phyloP scores from a whole-genome alignment of 805 yeast species.

The Candida caryicola region DNA sequence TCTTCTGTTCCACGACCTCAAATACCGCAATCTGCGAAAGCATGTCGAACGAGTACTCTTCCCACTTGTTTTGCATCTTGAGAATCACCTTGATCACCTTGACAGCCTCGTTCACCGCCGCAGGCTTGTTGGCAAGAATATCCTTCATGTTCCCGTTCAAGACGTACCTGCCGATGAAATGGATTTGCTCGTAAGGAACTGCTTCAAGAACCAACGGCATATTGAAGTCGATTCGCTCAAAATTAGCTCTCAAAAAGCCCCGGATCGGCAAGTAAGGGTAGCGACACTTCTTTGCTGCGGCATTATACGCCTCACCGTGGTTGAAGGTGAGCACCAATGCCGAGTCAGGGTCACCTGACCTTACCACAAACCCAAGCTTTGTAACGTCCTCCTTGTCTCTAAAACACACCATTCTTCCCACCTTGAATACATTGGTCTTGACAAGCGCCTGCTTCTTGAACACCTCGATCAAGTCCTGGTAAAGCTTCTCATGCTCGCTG shows the following conservation, averaged over 20 bases:
- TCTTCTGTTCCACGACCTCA: slow-evolving; percentile 37
- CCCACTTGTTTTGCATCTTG: slow-evolving; percentile 39
- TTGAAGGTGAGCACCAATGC: slow-evolving; percentile 45
- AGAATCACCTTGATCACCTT: slow-evolving; percentile 34
- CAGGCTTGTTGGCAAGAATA: slow-evolving; percentile 34
- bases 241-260: slow-evolving; percentile 32
- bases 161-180: slow-evolving; percentile 40
- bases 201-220: slow-evolving; percentile 36
- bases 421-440: slow-evolving; percentile 43
- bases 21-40: slow-evolving; percentile 34
- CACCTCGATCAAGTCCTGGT: slow-evolving; percentile 46
- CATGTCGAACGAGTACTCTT: slow-evolving; percentile 41
- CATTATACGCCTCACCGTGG: slow-evolving; percentile 35
- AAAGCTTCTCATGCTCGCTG: slow-evolving; percentile 43
- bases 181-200: slow-evolving; percentile 41
- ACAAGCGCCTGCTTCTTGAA: slow-evolving; percentile 46
- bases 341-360: slow-evolving; percentile 31
- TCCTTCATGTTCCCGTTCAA: slow-evolving; percentile 32
- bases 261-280: slow-evolving; percentile 39
- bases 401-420: slow-evolving; percentile 60
- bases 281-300: slow-evolving; percentile 17
- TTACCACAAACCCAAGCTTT: slow-evolving; percentile 55
- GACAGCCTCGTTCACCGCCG: slow-evolving; percentile 34
- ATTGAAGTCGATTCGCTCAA: slow-evolving; percentile 32
- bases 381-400: slow-evolving; percentile 44